Percentiles rank a stretch among this genome's conserved stretches.
These are phyloP conservation scores for Penicillium sp. DNA, from an alignment of 2,329 filamentous ascomycete genomes.

Conservation along the genomic window DNA sequence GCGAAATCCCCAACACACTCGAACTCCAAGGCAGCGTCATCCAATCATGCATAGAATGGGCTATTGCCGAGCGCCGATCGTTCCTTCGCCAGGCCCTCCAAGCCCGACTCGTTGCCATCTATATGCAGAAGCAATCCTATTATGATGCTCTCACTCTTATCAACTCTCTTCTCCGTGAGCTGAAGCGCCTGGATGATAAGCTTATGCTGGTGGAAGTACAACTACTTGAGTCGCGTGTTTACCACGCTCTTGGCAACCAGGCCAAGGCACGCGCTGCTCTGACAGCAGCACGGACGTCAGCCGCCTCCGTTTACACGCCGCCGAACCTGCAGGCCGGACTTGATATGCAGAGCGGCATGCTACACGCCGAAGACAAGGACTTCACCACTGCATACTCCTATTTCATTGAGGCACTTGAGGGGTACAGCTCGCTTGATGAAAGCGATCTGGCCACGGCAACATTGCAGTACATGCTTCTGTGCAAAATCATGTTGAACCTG, in stretches of 20 bases:
- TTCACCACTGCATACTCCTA: constrained; percentile 99
- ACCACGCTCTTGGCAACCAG: constrained; percentile 95
- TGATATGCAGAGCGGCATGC: constrained; percentile 99
- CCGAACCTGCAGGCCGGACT: constrained; percentile 91
- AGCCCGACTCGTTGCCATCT: constrained; percentile 85
- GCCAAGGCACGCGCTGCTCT: constrained; percentile 92
- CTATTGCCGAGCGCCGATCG: constrained; percentile 85
- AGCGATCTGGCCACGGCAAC: constrained; percentile 87
- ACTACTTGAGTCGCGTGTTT: constrained; percentile 92
- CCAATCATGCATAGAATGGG: constrained; percentile 99
- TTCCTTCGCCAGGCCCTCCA: constrained; percentile 98
- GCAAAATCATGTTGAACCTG: constrained; percentile 99
- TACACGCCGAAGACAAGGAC: constrained; percentile 97
- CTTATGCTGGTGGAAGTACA: constrained; percentile 97
- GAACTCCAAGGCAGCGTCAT: constrained; percentile 94
- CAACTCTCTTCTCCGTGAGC: constrained; percentile 91
- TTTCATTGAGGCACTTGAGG: constrained; percentile 98
- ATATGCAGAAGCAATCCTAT: constrained; percentile 97
- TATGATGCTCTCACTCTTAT: constrained; percentile 96
- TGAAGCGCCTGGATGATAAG: constrained; percentile 98
- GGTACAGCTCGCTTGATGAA: constrained; percentile 92
- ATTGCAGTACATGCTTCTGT: constrained; percentile 98
- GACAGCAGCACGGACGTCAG: constrained; percentile 89
- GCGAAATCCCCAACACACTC: constrained; percentile 87
- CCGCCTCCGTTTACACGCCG: constrained; percentile 95